phyloP scores from a whole-genome alignment of 2,329 filamentous ascomycete genomes.

The Uncinocarpus reesii region DNA sequence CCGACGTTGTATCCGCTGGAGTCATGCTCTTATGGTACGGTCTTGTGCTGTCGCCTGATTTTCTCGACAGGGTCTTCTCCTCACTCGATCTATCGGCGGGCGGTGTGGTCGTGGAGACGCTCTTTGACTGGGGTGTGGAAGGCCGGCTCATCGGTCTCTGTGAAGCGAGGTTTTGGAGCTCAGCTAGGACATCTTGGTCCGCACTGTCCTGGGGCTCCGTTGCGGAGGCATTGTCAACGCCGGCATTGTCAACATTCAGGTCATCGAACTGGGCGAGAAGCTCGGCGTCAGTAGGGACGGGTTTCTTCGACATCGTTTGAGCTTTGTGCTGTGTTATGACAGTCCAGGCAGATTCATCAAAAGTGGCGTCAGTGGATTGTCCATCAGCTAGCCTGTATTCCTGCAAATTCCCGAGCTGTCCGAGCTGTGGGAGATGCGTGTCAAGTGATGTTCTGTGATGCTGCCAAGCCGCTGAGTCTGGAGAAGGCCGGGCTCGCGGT shows the following conservation, averaged over 20 bases:
- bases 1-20: constrained; percentile 42
- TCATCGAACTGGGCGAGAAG: constrained; percentile 43
- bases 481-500: neutral
- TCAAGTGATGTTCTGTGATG: neutral
- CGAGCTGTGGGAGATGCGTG: neutral
- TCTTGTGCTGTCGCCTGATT: constrained; percentile 66
- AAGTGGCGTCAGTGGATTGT: neutral
- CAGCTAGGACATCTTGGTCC: constrained; percentile 73
- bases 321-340: neutral
- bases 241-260: constrained; percentile 30
- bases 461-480: neutral
- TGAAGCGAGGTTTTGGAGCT: constrained; percentile 69
- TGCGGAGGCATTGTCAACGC: neutral
- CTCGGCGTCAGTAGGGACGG: constrained; percentile 37
- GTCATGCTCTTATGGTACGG: constrained; percentile 64
- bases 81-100: constrained; percentile 49
- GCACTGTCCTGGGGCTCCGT: constrained; percentile 15
- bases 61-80: constrained; percentile 52
- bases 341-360: neutral
- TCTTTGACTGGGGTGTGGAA: constrained; percentile 64
- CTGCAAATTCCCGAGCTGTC: neutral
- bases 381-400: neutral
- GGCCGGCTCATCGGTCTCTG: constrained; percentile 62
- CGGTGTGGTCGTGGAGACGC: constrained; percentile 32
- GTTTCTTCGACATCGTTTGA: constrained; percentile 23